A percentile compares a stretch with the other conserved stretches of the same genome.
Conservation (phyloP, 73 alveolate species). For the Tetrahymena elliotti region DNA sequence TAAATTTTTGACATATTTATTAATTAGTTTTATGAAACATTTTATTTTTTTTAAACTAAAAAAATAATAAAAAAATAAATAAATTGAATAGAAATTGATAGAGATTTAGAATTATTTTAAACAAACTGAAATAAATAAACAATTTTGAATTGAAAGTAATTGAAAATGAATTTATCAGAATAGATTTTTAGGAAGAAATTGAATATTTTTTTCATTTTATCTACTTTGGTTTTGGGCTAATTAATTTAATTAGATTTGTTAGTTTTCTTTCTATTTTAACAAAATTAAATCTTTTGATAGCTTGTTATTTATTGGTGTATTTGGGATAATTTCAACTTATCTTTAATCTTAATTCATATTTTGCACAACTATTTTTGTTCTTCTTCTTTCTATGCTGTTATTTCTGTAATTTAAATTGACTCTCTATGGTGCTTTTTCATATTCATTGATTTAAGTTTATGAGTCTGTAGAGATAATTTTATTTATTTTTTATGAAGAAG, state of each 20-base stretch:
- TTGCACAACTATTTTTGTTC: background rate
- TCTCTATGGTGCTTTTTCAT: background rate
- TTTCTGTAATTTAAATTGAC: background rate
- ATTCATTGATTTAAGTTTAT: background rate
- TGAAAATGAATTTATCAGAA: background rate
- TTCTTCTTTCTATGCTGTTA: background rate
- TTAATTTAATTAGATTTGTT: background rate
- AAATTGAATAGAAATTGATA: no score
- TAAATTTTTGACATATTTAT: no score
- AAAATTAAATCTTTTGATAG: background rate
- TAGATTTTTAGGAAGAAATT: background rate
- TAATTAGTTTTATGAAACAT: no score
- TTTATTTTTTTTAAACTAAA: no score
- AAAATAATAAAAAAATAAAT: no score
- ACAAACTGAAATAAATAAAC: background rate
- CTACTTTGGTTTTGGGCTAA: background rate
- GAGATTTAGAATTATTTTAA: no score
- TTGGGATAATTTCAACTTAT: background rate
- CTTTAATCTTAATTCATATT: background rate
- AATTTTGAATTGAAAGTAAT: background rate
- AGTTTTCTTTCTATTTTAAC: background rate
- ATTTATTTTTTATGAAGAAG: background rate
- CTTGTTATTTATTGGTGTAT: background rate
- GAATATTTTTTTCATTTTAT: background rate
- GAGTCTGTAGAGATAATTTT: background rate